Base-by-base conservation (phyloP, 1,139 yeast genomes). In the Candida sojae region DNA sequence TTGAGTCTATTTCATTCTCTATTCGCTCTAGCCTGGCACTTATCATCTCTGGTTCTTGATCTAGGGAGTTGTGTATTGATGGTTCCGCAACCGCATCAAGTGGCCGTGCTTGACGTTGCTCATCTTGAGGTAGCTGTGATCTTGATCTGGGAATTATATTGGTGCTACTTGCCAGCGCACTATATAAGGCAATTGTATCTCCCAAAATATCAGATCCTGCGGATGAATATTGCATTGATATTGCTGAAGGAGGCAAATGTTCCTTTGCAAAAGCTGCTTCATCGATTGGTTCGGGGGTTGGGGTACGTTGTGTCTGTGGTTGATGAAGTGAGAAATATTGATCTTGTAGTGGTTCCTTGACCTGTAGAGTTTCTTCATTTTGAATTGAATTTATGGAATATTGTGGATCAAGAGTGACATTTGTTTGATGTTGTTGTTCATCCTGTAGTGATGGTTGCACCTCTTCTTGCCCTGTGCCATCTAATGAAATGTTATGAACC, bases 1-100 rank as follows among this genome's bases (percentile, higher is more conserved):
- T 28, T 5, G 48, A 43, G 9, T 35, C 47, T 17, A 40, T 23
- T 30, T 42, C 42, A 39, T 42, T 39, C 5, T 48, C 55, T 30
- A 50, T 34, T n/a, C 45, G 34, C 29, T 52, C 54, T 4, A 45
- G 28, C 28, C 47, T 26, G 7, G 49, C 50, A 6, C 49, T 55
- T 35, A 43, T 45, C 47, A 53, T 53, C 12, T 53, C 51, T 17
- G 57, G 57, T 42, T 43, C 54, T 26, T 47, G 46, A 42, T 53
- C 54, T 13, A 45, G 31, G 8, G 36, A 30, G 29, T 32, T 23
- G 3, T 28, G 38, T 9, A 13, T n/a, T 13, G 33, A 9, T 25
- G 38, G 42, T 34, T 35, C 31, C 2, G 38, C 7, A 6, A 23
- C 21, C 8, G 44, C 25, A 2, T 26, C 31, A 21, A 12, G n/a